Evolutionary conservation across 345 rosid species (phyloP).

Genomic region (Jatropha curcas): DNA sequence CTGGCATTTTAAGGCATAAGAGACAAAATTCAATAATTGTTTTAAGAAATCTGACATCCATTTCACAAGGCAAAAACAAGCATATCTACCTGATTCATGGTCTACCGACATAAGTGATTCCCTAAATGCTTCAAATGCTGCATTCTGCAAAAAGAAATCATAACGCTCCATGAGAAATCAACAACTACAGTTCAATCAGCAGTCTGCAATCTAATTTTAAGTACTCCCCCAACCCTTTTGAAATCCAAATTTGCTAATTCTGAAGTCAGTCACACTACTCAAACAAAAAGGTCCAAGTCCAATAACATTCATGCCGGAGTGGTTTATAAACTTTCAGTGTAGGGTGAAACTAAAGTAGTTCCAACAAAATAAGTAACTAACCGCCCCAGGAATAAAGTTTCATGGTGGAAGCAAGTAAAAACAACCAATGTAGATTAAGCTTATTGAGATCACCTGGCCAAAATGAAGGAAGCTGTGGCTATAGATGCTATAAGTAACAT

Average conservation of each 20-base stretch:
- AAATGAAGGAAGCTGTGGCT: conserved; percentile 91
- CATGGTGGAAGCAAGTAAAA: conserved; percentile 3
- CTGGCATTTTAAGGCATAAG: background rate
- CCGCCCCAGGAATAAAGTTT: too few species aligned
- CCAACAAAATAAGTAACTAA: too few species aligned
- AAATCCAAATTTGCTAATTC: background rate
- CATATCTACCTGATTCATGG: conserved; percentile 42
- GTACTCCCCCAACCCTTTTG: background rate
- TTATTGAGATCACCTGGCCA: conserved; percentile 60
- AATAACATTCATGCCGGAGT: too few species aligned
- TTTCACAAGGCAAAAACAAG: conserved; percentile 3
- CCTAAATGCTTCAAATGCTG: conserved; percentile 66
- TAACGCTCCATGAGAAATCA: background rate
- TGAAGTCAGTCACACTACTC: background rate
- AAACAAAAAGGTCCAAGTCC: background rate
- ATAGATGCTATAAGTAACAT: conserved; percentile 65
- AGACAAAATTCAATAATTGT: background rate
- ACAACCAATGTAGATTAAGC: background rate
- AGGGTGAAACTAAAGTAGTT: too few species aligned
- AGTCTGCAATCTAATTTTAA: too few species aligned
- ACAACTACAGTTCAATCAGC: background rate
- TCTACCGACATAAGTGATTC: conserved; percentile 54
- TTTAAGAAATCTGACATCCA: background rate
- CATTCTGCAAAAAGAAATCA: conserved; percentile 53
- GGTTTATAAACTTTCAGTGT: too few species aligned